Evolutionary conservation across 768 basidiomycete genomes (phyloP).

Genomic region (Termitomyces sp.): DNA sequence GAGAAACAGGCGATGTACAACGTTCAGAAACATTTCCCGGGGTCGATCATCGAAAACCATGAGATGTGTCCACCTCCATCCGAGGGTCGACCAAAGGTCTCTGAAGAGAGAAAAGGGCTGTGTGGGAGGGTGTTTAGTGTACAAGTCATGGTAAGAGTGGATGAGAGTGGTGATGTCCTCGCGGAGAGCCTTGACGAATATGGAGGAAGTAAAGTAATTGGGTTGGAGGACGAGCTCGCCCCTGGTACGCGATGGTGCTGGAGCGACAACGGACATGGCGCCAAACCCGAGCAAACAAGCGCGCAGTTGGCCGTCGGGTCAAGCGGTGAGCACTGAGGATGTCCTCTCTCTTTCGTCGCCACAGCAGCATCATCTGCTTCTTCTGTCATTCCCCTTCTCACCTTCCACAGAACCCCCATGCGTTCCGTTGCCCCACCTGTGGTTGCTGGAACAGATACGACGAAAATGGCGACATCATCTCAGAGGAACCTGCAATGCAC

Average conservation of each 20-base stretch:
- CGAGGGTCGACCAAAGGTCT: constrained; percentile 53
- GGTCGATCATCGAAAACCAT: constrained; percentile 64
- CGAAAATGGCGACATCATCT: constrained; percentile 66
- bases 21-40: constrained; percentile 55
- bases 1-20: constrained; percentile 57
- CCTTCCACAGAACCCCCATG: constrained; percentile 40
- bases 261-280: constrained; percentile 41
- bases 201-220: constrained; percentile 70
- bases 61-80: constrained; percentile 76
- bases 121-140: constrained; percentile 22
- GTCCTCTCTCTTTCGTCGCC: constrained; percentile 47
- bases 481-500: constrained; percentile 87
- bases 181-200: constrained; percentile 60
- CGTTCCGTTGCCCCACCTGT: constrained; percentile 65
- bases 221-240: constrained; percentile 67
- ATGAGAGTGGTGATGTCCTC: constrained; percentile 57
- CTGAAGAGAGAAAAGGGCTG: constrained; percentile 71
- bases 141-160: constrained; percentile 45
- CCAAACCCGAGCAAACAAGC: constrained; percentile 8
- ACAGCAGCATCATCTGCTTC: constrained; percentile 52
- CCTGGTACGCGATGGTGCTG: constrained; percentile 51
- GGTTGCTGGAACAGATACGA: constrained; percentile 73
- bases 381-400: constrained; percentile 55
- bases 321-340: constrained; percentile 15
- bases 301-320: neutral